Base-by-base conservation (phyloP, 805 yeast species). In the Diddensiella transvaalensis region DNA sequence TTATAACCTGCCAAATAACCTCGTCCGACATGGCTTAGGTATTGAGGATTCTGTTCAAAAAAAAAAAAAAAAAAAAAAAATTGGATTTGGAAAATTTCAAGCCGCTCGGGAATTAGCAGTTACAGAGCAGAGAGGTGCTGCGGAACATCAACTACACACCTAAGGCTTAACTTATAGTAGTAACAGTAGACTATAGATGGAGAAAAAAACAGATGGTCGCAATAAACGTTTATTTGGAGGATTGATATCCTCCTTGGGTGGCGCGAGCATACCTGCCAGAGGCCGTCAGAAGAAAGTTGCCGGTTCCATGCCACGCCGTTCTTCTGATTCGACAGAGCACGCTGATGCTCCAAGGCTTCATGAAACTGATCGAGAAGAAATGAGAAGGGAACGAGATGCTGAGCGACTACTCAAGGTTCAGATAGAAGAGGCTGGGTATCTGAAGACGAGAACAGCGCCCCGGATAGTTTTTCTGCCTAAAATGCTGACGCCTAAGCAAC, bases 1-100 rank as follows among this genome's bases (percentile, higher is more conserved):
- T 89, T 60, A 93, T 87, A 52, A 91, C 93, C 73, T 87, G 95
- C 99, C 99, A 93, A 62, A 93, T 87, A 58, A 93, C 83, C 78
- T 57, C 58, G 55, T 57, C 59, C 17, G 60, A 56, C 60, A 56
- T 56, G 22, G 4, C n/a, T 22, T 19, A 17, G 22, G n/a, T 8
- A 10, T n/a, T 37, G 8, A 42, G 13, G 30, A 11, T 47, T 6
- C 13, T 18, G 40, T 46, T 23, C 35, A 22, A 41, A 32, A 23
- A 43, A 48, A 52, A 40, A 47, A 41, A 51, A 43, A 42, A 44
- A 46, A 51, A 48, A 44, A 23, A 15, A 11, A 35, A 35, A 35
- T 15, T 13, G 13, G 17, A 21, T 22, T 32, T 29, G 39, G 22
- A 37, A 43, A 47, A 32, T 29, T 44, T 23, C 26, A 29, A 37